Conservation (phyloP, 495 filamentous ascomycete genomes). For the Podospora sp. region DNA sequence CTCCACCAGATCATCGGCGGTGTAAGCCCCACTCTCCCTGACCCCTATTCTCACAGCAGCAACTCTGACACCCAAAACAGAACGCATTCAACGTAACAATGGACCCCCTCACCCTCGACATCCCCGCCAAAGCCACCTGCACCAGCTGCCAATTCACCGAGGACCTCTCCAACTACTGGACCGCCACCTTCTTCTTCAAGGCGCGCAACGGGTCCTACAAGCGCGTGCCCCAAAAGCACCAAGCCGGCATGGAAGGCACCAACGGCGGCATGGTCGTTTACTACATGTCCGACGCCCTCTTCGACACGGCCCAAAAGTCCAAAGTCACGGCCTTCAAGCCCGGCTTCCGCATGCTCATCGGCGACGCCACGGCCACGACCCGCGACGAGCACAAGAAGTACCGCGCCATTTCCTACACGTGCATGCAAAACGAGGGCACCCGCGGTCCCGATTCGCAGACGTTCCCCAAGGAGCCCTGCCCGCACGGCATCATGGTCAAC, state of each 20-base stretch:
- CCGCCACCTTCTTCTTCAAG: conserved; percentile 44
- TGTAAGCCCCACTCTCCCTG: conserved; percentile 40
- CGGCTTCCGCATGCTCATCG: conserved; percentile 50
- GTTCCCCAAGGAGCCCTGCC: conserved; percentile 39
- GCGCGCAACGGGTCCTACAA: conserved; percentile 44
- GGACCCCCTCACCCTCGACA: conserved; percentile 34
- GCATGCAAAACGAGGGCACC: conserved; percentile 33
- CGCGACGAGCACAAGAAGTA: conserved; percentile 41
- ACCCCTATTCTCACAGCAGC: conserved; percentile 28
- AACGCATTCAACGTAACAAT: conserved; percentile 43
- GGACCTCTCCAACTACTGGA: conserved; percentile 49
- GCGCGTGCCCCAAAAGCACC: conserved; percentile 41
- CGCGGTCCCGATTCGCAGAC: conserved; percentile 34
- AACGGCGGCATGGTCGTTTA: conserved; percentile 53
- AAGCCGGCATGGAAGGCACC: conserved; percentile 37
- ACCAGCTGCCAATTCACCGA: conserved; percentile 42
- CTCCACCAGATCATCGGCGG: conserved; percentile 36
- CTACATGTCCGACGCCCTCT: conserved; percentile 53
- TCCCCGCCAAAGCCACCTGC: conserved; percentile 33
- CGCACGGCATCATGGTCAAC: conserved; percentile 41
- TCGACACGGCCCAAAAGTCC: conserved; percentile 47
- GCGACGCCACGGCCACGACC: conserved; percentile 35
- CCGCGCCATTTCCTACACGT: conserved; percentile 46
- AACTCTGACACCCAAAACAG: background rate
- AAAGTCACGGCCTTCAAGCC: conserved; percentile 52